Base-by-base conservation (phyloP, 768 basidiomycete species). In the Boletellus sp. region DNA sequence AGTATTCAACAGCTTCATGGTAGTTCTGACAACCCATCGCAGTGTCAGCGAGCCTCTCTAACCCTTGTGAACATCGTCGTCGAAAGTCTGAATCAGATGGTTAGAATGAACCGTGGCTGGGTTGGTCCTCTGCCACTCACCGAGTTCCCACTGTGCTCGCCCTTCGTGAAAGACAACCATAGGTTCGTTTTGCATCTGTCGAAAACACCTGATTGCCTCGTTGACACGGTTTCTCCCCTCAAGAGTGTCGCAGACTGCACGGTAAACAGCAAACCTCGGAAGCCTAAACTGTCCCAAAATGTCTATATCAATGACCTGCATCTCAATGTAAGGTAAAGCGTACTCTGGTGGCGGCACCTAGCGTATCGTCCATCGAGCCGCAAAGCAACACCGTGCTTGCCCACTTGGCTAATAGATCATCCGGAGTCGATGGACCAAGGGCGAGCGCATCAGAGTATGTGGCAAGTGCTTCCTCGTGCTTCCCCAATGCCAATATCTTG, bases 131-230 rank as follows among this genome's bases (percentile, higher is more conserved):
- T 6, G 6, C 3, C 7, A 43, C 55, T 2, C 15, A 56, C 54
- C n/a, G 6, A 10, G 15, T 17, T 49, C 55, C 55, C 55, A 57
- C 4, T 33, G 36, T 1, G 15, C 6, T 9, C 9, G 46, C 9
- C 45, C 49, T 1, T 26, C 22, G 9, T 33, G 19, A 22, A 12
- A 1, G 4, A 9, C 22, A 42, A 8, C 23, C 6, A 17, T 17
- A 7, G 16, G 35, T 4, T 43, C 38, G 1, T 3, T 12, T 17
- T 42, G 37, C 42, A 57, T 39, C 15, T 28, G 45, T 22, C 28
- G 42, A 9, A 56, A 47, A 34, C 32, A 50, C 13, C 19, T 1
- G 17, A 55, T 48, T 3, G 53, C 49, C 24, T 56, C 36, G 6
- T 16, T 6, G 16, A 32, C 16, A 4, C 43, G 40, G 34, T 16